Base-by-base conservation (phyloP, 73 alveolate species). In the Uronychia binucleata region DNA sequence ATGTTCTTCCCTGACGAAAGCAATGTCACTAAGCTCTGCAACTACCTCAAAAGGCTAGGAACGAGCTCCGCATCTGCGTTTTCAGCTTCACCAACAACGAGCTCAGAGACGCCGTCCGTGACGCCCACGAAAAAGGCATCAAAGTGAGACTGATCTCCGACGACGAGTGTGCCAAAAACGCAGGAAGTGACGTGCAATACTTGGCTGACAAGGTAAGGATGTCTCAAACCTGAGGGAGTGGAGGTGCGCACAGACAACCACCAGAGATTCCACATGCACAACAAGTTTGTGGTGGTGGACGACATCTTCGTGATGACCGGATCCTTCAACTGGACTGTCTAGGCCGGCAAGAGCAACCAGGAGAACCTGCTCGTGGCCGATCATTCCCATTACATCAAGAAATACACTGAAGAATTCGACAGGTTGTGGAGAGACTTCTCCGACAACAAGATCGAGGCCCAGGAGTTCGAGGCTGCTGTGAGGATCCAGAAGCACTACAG, bases 271-370 rank as follows among this genome's bases (percentile, higher is more conserved):
- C 99, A 96, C 88, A 98, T 98, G 99, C 99, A 98, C 81, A 92
- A 98, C 86, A 98, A 98, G 86, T 98, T 95, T 89, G 98, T 95
- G 31, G 89, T 98, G 33, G 94, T 98, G 58, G 99, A 98, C 93
- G 95, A 92, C 77, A 93, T 95, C 28, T 93, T 94, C 75, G 80
- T 98, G 33, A 85, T 98, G 1, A 98, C 99, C 82, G 99, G 99
- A 30, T 94, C 99, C 35, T 98, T 98, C 95, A 95, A 95, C 92
- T 95, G 93, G 93, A 94, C 98, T 59, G 91, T 85, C 0, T 95
- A 92, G 84, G 98, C 98, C 76, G 94, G 93, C 75, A 92, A 88
- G 83, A 89, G 90, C 88, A 94, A 94, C 89, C 91, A 94, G 80
- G 98, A 94, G 87, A 94, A 94, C 77, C 80, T 94, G 35, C 82